Conservation (phyloP, 2,329 filamentous ascomycete species). For the Microsporum audouinii region DNA sequence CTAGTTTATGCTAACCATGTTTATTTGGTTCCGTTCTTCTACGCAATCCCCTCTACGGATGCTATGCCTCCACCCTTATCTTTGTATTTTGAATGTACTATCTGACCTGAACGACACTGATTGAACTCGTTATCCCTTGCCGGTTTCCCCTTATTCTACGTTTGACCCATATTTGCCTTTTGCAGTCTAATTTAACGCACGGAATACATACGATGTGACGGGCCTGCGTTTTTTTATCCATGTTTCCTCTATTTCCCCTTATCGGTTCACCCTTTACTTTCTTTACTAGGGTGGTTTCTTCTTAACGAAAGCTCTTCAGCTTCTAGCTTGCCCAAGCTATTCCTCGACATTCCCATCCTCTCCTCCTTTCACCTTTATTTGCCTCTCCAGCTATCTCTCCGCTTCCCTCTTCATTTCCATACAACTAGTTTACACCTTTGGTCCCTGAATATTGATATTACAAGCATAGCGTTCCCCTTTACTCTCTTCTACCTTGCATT, state of each 20-base stretch:
- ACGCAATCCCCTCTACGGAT: neutral
- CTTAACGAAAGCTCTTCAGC: neutral
- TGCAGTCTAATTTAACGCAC: neutral
- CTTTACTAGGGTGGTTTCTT: neutral
- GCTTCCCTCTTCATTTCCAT: neutral
- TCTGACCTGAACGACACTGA: neutral
- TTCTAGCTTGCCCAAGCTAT: neutral
- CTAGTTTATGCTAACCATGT: neutral
- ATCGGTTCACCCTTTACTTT: neutral
- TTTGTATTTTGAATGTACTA: constrained; percentile 6
- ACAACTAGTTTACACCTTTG: neutral
- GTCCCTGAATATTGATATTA: neutral
- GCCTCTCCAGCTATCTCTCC: neutral
- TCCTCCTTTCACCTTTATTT: neutral
- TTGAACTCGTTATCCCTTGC: neutral
- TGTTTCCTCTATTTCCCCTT: neutral
- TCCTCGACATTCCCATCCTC: neutral
- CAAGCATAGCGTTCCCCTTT: neutral
- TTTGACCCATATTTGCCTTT: neutral
- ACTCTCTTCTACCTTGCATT: neutral
- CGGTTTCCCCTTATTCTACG: neutral
- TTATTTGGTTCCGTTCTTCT: neutral
- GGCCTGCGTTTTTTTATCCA: neutral
- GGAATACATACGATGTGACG: neutral
- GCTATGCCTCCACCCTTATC: neutral